Percentiles rank a stretch among this genome's conserved stretches.
Conservation (phyloP, 2,329 filamentous ascomycete species). For the Pseudopyrenochaeta lycopersici region DNA sequence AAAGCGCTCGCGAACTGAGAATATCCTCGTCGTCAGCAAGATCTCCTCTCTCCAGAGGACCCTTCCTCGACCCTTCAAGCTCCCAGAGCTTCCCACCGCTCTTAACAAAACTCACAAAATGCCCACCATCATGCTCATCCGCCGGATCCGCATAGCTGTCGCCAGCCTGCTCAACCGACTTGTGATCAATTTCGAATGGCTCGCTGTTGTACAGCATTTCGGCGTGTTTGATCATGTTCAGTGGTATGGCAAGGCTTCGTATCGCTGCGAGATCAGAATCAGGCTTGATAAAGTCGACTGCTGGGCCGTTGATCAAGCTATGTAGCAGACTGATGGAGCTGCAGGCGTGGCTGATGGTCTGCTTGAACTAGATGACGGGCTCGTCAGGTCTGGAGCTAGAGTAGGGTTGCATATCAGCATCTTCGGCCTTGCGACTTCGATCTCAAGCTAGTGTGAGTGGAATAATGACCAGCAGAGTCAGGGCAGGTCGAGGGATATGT, state of each 20-base stretch:
- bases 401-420: slow-evolving; percentile 51
- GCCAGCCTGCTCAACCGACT: slow-evolving; percentile 75
- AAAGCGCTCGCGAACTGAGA: slow-evolving; percentile 72
- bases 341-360: slow-evolving; percentile 65
- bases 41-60: slow-evolving; percentile 70
- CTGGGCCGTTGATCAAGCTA: slow-evolving; percentile 58
- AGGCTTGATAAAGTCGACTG: slow-evolving; percentile 49
- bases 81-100: slow-evolving; percentile 76
- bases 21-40: slow-evolving; percentile 54
- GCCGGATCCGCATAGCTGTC: slow-evolving; percentile 79
- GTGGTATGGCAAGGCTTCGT: slow-evolving; percentile 66
- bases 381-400: slow-evolving; percentile 55
- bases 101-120: slow-evolving; percentile 94
- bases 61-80: slow-evolving; percentile 75
- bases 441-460: slow-evolving; percentile 51
- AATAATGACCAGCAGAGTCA: slow-evolving; percentile 60
- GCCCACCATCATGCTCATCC: slow-evolving; percentile 75
- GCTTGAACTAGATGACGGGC: slow-evolving; percentile 64
- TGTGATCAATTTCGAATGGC: slow-evolving; percentile 77
- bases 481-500: slow-evolving; percentile 58
- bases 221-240: slow-evolving; percentile 71
- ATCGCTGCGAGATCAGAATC: slow-evolving; percentile 54
- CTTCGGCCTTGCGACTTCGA: slow-evolving; percentile 49
- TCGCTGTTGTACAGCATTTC: slow-evolving; percentile 76
- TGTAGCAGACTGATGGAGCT: slow-evolving; percentile 64